Percentiles rank a stretch among this genome's conserved stretches.
phyloP scores from a whole-genome alignment of 2,329 filamentous ascomycete species.

The Talaromyces verruculosus region DNA sequence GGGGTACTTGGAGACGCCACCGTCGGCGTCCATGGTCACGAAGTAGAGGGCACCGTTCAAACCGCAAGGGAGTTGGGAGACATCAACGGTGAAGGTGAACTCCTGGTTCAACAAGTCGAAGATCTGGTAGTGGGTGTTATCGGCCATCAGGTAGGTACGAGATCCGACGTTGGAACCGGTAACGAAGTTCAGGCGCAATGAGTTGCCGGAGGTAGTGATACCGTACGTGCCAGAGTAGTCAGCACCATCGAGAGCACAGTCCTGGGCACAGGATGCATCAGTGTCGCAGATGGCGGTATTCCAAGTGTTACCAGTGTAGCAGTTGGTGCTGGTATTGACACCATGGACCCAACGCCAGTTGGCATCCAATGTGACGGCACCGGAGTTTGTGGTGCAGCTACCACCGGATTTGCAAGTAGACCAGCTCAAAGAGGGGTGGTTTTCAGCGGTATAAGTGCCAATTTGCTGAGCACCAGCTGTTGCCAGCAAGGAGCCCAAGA shows the following conservation, averaged over 20 bases:
- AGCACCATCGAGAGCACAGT: constrained; percentile 60
- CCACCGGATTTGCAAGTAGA: constrained; percentile 54
- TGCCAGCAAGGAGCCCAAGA: constrained; percentile 15
- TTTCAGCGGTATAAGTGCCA: constrained; percentile 17
- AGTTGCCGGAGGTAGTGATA: constrained; percentile 51
- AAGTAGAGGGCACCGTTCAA: constrained; percentile 72
- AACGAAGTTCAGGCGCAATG: constrained; percentile 52
- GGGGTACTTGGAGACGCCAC: constrained; percentile 54
- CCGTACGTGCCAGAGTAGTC: constrained; percentile 56
- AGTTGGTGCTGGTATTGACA: constrained; percentile 53
- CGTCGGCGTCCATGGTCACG: constrained; percentile 53
- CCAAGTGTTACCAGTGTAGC: constrained; percentile 57
- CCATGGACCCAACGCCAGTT: constrained; percentile 62
- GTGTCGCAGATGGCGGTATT: constrained; percentile 52
- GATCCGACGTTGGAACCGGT: constrained; percentile 47
- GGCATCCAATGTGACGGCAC: constrained; percentile 56
- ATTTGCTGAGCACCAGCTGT: constrained; percentile 20
- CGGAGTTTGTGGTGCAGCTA: constrained; percentile 53
- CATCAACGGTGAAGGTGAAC: constrained; percentile 71
- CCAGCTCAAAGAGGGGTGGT: constrained; percentile 56
- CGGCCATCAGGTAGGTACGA: constrained; percentile 65
- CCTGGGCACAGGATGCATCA: constrained; percentile 52
- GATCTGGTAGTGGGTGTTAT: constrained; percentile 62
- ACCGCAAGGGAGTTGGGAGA: constrained; percentile 66
- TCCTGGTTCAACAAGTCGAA: constrained; percentile 67